phyloP scores from a whole-genome alignment of 352 stramenopile species.

The Phytophthora litchii region DNA sequence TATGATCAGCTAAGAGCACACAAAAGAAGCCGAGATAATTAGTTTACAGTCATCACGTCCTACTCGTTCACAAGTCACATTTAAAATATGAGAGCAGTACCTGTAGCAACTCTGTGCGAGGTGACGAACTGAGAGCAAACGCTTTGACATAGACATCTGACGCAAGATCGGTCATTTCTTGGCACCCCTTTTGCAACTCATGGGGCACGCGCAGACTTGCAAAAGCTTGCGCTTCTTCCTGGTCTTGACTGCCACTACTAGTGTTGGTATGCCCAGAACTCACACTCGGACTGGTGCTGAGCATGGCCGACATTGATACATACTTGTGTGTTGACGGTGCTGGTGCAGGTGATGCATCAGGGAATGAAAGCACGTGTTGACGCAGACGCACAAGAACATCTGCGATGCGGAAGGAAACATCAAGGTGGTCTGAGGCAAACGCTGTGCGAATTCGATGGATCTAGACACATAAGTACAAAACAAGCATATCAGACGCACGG shows the following conservation, averaged over 20 bases:
- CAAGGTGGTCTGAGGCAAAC: conserved; percentile 18
- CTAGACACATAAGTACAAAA: conserved; percentile 22
- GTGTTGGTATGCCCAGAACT: conserved; percentile 24
- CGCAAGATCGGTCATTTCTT: conserved; percentile 38
- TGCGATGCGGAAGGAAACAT: conserved; percentile 25
- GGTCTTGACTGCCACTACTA: conserved; percentile 14
- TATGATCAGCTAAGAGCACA: conserved; percentile 39
- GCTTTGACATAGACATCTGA: conserved; percentile 44
- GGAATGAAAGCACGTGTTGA: conserved; percentile 40
- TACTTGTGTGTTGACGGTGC: conserved; percentile 31
- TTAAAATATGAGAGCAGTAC: conserved; percentile 17
- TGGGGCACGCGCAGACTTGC: conserved; percentile 25
- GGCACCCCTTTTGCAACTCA: conserved; percentile 31
- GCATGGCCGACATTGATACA: conserved; percentile 53
- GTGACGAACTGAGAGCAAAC: conserved; percentile 32
- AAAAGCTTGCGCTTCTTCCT: conserved; percentile 34
- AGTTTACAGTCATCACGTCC: background rate
- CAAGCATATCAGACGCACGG: conserved; percentile 2
- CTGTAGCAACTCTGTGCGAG: conserved; percentile 50
- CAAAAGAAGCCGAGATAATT: conserved; percentile 8
- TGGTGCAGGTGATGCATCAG: conserved; percentile 24
- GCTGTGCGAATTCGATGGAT: conserved; percentile 37
- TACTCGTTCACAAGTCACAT: too few relatives aligned
- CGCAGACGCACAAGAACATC: conserved; percentile 45
- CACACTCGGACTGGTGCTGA: conserved; percentile 42